Evolutionary conservation across 2,329 filamentous ascomycete species (phyloP).

Genomic region (Seiridium unicorne): DNA sequence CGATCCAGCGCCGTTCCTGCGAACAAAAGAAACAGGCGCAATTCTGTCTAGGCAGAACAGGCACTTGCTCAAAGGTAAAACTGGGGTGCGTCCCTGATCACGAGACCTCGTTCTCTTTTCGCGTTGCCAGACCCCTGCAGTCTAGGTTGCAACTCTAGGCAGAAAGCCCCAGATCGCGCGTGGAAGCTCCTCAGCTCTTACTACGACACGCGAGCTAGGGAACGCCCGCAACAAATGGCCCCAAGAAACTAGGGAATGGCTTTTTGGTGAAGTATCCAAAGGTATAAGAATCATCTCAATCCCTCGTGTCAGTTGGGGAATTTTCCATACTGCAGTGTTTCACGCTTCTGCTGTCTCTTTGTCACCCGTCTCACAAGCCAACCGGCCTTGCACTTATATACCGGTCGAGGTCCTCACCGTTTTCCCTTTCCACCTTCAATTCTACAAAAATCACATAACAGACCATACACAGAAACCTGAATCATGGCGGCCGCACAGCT

Average conservation of each 20-base stretch:
- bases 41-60: background rate
- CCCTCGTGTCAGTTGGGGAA: background rate
- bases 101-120: background rate
- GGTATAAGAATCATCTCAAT: background rate
- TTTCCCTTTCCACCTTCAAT: background rate
- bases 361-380: no score
- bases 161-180: background rate
- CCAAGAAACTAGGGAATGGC: background rate
- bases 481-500: slow-evolving; percentile 37
- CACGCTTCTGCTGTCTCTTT: no score
- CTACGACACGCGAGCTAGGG: background rate
- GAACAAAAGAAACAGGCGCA: background rate
- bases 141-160: background rate
- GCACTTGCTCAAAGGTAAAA: background rate
- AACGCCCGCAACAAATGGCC: background rate
- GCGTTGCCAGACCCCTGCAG: background rate
- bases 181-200: background rate
- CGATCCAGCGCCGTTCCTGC: no score
- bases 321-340: no score
- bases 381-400: no score
- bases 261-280: background rate
- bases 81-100: background rate
- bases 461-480: no score
- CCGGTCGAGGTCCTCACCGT: no score
- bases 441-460: background rate